phyloP scores from a whole-genome alignment of 495 filamentous ascomycete species.

The Rhypophila decipiens region DNA sequence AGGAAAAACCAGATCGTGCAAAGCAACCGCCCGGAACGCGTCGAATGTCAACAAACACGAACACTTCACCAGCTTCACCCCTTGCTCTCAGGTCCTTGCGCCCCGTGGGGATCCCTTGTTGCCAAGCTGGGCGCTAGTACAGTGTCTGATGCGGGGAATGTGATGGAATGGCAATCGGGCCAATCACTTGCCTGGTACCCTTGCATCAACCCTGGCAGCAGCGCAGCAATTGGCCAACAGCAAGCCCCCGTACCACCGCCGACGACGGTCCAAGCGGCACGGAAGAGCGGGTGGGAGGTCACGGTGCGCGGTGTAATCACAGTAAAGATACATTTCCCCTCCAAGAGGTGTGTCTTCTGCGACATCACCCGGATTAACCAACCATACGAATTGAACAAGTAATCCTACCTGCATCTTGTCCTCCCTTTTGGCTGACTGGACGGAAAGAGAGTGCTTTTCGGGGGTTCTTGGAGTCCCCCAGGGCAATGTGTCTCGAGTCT shows the following conservation, averaged over 20 bases:
- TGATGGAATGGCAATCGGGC: neutral
- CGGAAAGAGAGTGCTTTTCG: neutral
- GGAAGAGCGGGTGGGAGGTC: neutral
- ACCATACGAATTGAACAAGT: neutral
- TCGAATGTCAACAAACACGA: neutral
- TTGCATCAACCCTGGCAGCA: neutral
- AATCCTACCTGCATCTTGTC: neutral
- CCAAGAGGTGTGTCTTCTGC: too few species aligned
- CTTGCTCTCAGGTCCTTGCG: neutral
- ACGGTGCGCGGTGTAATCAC: too few species aligned
- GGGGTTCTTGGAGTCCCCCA: neutral
- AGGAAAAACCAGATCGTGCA: too few species aligned
- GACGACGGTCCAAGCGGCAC: neutral
- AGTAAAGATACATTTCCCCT: too few species aligned
- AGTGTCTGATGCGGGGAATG: neutral
- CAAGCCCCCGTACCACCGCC: neutral
- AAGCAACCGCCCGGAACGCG: too few species aligned
- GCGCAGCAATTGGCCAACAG: neutral
- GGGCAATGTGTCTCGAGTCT: neutral
- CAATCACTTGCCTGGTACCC: neutral
- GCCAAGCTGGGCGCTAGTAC: neutral
- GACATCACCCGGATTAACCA: neutral
- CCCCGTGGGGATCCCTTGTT: neutral
- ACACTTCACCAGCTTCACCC: neutral
- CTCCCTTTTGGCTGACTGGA: neutral